Conservation (phyloP, 768 basidiomycete species). For the Phanerochaete sordida region DNA sequence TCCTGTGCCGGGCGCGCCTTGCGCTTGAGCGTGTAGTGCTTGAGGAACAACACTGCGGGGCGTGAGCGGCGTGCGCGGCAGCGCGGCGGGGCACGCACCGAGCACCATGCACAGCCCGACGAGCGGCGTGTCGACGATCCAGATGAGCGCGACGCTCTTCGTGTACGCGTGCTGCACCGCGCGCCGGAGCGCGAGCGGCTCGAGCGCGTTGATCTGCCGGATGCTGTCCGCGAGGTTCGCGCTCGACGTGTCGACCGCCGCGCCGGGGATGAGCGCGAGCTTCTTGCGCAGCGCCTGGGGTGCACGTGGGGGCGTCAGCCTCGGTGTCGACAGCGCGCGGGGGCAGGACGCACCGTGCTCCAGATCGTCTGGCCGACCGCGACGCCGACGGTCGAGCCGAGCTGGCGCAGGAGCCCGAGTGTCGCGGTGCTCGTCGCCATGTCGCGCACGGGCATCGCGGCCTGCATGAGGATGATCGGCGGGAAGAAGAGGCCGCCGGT, state of each 20-base stretch:
- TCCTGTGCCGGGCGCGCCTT: not conserved
- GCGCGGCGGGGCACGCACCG: conserved; percentile 12
- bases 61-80: not conserved
- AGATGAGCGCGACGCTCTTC: conserved; percentile 34
- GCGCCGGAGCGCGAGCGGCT: conserved; percentile 25
- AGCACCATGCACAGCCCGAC: conserved; percentile 29
- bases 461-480: conserved; percentile 36
- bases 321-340: not conserved
- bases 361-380: conserved; percentile 25
- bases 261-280: not conserved
- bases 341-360: conserved; percentile 10
- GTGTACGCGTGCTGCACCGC: conserved; percentile 35
- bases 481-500: conserved; percentile 34
- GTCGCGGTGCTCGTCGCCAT: conserved; percentile 41
- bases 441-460: conserved; percentile 42
- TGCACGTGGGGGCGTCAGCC: conserved; percentile 3
- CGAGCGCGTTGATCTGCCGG: conserved; percentile 17
- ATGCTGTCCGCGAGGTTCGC: conserved; percentile 26
- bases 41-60: conserved; percentile 29
- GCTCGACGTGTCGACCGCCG: conserved; percentile 16
- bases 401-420: conserved; percentile 23
- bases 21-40: conserved; percentile 33
- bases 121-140: conserved; percentile 34
- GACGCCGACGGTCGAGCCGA: conserved; percentile 25
- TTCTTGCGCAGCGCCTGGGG: conserved; percentile 13